Percentiles rank a stretch among this genome's conserved stretches.
Evolutionary conservation across 2,329 filamentous ascomycete genomes (phyloP).

Genomic region (Fusarium burgessii): DNA sequence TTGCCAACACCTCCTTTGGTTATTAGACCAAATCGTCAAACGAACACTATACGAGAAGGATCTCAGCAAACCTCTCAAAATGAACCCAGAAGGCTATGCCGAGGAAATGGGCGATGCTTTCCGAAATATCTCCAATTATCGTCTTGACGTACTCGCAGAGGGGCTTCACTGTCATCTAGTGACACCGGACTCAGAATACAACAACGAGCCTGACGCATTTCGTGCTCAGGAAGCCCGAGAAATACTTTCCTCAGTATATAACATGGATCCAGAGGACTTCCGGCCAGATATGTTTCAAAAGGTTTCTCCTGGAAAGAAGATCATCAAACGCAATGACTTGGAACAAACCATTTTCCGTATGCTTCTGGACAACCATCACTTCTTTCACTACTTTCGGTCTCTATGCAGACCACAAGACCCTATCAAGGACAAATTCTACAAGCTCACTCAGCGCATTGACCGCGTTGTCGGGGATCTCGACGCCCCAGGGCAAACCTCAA

Average conservation of each 20-base stretch:
- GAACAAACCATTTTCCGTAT: conserved; percentile 65
- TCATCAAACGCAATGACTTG: conserved; percentile 60
- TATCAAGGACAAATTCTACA: conserved; percentile 61
- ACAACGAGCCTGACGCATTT: conserved; percentile 49
- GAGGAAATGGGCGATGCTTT: conserved; percentile 63
- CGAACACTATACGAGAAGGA: conserved; percentile 59
- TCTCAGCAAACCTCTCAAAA: conserved; percentile 53
- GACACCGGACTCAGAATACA: conserved; percentile 47
- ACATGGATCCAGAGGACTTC: conserved; percentile 55
- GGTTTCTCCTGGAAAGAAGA: conserved; percentile 47
- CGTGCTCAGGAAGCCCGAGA: conserved; percentile 64
- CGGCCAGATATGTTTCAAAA: conserved; percentile 60
- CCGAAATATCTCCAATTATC: conserved; percentile 61
- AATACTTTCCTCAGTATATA: conserved; percentile 62
- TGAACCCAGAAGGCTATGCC: conserved; percentile 59
- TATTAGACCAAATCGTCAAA: conserved; percentile 65
- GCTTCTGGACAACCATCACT: conserved; percentile 64
- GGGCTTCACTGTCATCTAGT: conserved; percentile 63
- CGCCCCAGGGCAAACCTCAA: conserved; percentile 10
- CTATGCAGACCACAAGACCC: conserved; percentile 59
- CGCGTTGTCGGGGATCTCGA: conserved; percentile 61
- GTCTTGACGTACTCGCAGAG: conserved; percentile 64
- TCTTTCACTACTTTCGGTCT: conserved; percentile 65
- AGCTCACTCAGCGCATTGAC: conserved; percentile 61
- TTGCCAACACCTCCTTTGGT: conserved; percentile 66